Evolutionary conservation across 2,329 filamentous ascomycete genomes (phyloP), one percentile per base, ranked within the genome.

Genomic region (Colletotrichum nymphaeae): DNA sequence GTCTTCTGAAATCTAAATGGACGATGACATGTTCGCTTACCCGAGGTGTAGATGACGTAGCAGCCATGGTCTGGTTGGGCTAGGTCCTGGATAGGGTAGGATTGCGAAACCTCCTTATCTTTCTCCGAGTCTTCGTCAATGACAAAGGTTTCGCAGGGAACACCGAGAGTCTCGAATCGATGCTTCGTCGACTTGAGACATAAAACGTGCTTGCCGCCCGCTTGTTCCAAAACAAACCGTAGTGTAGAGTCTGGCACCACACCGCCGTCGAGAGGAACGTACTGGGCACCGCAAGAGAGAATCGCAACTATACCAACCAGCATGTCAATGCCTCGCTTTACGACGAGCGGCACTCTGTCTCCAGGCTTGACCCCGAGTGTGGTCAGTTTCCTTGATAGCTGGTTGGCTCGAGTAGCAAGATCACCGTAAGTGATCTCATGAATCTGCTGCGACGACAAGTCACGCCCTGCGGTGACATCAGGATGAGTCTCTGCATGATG

Each of bases 191-290:
- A 72, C 2, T 67, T 73, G 49, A 90, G 79, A 76, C 88, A 90
- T 4, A 90, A 78, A 7, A 88, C 81, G 30, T 87, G 80, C 4
- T 78, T 77, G 5, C 84, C 82, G 8, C 80, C 80, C 2, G 87
- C 84, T 74, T 90, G 83, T 12, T 64, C 78, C 63, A 90, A 80
- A 24, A 90, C 88, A 67, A 87, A 85, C 16, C 81, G 79, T 28
- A 91, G 81, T 3, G 86, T 85, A n/a, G 82, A 81, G 66, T 87
- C 86, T 0, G 87, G 82, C 3, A 87, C 85, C 24, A 89, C 83
- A 3, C 87, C 86, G 24, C 89, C 89, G 72, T 92, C 90, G 1
- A 91, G 83, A 4, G 89, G 89, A 11, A 91, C 84, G 76, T 91
- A 91, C 75, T 91, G 89, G 16, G 86, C 89, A 22, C 89, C 89